Percentiles rank a stretch among this genome's conserved stretches.
These are phyloP conservation scores for Allium sativum DNA, from an alignment of 106 monocot species.

Conservation along the genomic window DNA sequence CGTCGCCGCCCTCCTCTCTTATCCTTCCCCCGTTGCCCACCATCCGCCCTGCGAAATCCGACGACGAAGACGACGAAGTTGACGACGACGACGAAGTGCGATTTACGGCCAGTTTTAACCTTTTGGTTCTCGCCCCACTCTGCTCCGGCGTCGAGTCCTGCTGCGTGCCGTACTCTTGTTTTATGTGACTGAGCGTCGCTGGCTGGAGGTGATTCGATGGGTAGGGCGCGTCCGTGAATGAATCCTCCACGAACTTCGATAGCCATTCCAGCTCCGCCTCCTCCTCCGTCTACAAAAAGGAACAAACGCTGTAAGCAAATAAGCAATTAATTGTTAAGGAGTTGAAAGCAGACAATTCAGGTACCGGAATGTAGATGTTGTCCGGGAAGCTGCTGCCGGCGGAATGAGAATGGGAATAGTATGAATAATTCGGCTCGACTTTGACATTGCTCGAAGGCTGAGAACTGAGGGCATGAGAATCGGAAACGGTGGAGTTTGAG, in stretches of 20 bases:
- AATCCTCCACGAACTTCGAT: slow-evolving; percentile 86
- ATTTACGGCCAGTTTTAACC: slow-evolving; percentile 23
- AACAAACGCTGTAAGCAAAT: neutral
- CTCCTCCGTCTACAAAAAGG: slow-evolving; percentile 50
- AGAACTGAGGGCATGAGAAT: neutral
- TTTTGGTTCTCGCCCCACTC: slow-evolving; percentile 61
- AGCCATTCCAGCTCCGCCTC: slow-evolving; percentile 96
- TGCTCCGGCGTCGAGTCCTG: neutral
- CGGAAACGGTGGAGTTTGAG: neutral
- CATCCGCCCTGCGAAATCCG: slow-evolving; percentile 30
- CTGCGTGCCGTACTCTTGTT: neutral
- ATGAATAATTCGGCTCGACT: neutral
- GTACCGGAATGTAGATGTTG: slow-evolving; percentile 56
- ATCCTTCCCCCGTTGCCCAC: slow-evolving; percentile 1
- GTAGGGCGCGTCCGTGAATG: slow-evolving; percentile 58
- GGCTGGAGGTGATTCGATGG: neutral
- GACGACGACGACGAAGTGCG: slow-evolving; percentile 25
- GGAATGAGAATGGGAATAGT: neutral
- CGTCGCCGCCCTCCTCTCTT: slow-evolving; percentile 8
- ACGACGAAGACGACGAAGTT: slow-evolving; percentile 58
- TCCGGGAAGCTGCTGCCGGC: slow-evolving; percentile 25
- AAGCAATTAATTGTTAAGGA: neutral
- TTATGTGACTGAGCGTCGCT: neutral
- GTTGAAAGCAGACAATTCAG: neutral
- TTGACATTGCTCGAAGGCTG: neutral